Base-by-base conservation (phyloP, 257 asterid genomes). In the Solanum pimpinellifolium region DNA sequence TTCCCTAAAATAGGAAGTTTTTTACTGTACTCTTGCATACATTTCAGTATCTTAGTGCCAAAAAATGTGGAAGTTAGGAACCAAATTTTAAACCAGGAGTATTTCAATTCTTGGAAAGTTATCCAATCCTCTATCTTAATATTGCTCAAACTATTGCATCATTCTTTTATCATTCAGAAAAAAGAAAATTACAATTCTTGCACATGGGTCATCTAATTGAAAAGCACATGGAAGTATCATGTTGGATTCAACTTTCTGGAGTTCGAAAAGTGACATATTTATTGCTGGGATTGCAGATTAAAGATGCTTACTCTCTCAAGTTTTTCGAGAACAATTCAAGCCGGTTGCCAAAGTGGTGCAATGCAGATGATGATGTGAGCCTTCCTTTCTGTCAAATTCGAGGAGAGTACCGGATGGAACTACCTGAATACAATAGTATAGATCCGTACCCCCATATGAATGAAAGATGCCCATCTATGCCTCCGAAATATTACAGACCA, bases 331-430 rank as follows among this genome's bases (percentile, higher is more conserved):
- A 90, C 92, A 90, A 96, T 88, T 89, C 94, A 47, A 93, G 96
- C 88, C 96, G 91, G 31, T 90, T 96, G 93, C 99, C 99, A 1
- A 87, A 88, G 90, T 96, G 99, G 99, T 96, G 99, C 94, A 95
- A 94, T 72, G 97, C 94, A 8, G 97, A 89, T 82, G 99, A 96
- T 92, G 92, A 91, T 0, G 95, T 93, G 83, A 88, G 94, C 89
- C 96, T 93, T 39, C 97, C 99, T 29, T 96, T 89, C 90, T 96
- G 99, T 91, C 99, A 96, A 89, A 94, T 96, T 83, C 87, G 73
- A 59, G 98, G 98, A 83, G 90, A 92, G 89, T 96, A 96, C 87
- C 83, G 93, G 66, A 95, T 96, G 98, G 98, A 96, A 87, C 87
- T 96, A 59, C 99, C 98, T 10, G 97, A 90, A 37, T 96, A 91